A percentile compares a stretch with the other conserved stretches of the same genome.
Conservation (phyloP, 305 asterid species). For the Fraxinus angustifolia region DNA sequence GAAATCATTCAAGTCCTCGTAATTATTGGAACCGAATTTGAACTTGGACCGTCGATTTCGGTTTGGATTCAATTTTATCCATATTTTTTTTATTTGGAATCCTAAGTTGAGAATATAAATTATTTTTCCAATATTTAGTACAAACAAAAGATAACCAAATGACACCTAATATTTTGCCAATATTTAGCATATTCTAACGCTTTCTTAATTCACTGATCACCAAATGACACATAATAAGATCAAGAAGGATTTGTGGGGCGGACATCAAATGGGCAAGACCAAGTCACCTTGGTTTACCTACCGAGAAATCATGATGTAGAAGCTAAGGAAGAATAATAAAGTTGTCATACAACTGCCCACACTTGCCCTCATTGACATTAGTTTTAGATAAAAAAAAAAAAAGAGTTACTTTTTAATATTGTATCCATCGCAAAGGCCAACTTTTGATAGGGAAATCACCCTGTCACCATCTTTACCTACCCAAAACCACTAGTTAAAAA, state of each 20-base stretch:
- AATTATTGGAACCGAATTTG: background rate
- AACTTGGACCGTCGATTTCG: background rate
- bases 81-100: background rate
- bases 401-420: conserved; percentile 13
- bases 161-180: background rate
- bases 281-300: conserved; percentile 41
- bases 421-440: conserved; percentile 42
- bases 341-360: conserved; percentile 24
- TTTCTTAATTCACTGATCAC: background rate
- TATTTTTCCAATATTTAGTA: background rate
- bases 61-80: background rate
- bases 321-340: conserved; percentile 23
- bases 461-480: conserved; percentile 66
- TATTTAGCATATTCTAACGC: background rate
- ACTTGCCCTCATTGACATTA: conserved; percentile 14
- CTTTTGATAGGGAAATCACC: conserved; percentile 47
- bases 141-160: background rate
- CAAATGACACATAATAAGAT: background rate
- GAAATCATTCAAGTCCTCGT: background rate
- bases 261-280: conserved; percentile 2
- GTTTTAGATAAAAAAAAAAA: conserved; percentile 11
- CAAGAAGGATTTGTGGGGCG: background rate
- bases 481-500: conserved; percentile 50
- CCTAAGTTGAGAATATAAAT: background rate
- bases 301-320: conserved; percentile 35